Percentiles rank a stretch among this genome's conserved stretches.
Evolutionary conservation across 2,329 filamentous ascomycete species (phyloP).

Genomic region (Stachybotrys echinatus): DNA sequence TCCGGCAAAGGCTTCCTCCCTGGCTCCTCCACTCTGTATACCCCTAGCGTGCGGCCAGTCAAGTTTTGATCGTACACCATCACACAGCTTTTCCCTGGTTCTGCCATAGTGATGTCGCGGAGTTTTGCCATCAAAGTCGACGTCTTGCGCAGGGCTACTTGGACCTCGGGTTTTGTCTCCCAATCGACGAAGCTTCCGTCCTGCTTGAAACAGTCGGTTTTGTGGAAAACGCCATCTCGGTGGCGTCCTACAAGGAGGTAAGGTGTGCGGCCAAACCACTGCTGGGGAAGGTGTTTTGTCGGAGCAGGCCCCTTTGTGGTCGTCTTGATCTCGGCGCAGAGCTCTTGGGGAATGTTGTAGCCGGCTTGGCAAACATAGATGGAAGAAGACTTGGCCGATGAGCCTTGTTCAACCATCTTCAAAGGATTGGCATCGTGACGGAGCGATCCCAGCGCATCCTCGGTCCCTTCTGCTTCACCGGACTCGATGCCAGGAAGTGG

Average conservation of each 20-base stretch:
- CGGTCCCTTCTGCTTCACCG: neutral
- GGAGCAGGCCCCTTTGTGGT: neutral
- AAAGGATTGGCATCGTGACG: neutral
- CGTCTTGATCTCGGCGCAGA: neutral
- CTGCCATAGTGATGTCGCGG: neutral
- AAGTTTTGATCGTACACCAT: neutral
- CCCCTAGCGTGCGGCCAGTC: too few relatives aligned
- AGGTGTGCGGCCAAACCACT: conserved; percentile 17
- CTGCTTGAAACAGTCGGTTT: neutral
- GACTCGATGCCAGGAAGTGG: neutral
- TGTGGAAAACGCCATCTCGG: neutral
- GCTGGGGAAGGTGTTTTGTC: conserved; percentile 7
- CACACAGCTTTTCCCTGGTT: neutral
- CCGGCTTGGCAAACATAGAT: neutral
- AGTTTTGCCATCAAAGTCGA: neutral
- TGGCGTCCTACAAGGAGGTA: conserved; percentile 14
- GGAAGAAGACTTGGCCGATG: neutral
- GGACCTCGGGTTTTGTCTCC: neutral
- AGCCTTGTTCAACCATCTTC: neutral
- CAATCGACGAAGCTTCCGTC: neutral
- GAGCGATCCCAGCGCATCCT: too few relatives aligned
- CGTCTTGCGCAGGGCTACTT: neutral
- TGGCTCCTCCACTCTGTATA: too few relatives aligned
- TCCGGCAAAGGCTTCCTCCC: neutral
- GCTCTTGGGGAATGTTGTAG: neutral